Evolutionary conservation across 2,329 filamentous ascomycete genomes (phyloP).

Genomic region (Talaromyces sp.): DNA sequence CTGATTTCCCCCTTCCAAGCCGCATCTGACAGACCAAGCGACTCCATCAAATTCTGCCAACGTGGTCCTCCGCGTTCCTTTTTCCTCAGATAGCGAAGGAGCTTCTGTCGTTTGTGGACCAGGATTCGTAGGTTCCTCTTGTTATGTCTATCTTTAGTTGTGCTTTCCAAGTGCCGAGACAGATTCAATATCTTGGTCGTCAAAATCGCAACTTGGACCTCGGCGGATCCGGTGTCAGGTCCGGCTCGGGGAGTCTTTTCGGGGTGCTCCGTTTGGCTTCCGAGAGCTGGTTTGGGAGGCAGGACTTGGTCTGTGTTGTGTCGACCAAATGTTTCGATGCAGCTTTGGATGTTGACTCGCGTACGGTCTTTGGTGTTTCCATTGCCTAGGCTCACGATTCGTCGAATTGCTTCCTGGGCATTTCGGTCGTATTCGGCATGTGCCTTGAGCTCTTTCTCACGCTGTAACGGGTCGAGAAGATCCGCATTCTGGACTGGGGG

Average conservation of each 20-base stretch:
- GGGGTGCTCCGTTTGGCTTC: constrained; percentile 35
- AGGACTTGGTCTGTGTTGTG: constrained; percentile 77
- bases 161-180: constrained; percentile 62
- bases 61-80: constrained; percentile 88
- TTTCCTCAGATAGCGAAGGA: constrained; percentile 76
- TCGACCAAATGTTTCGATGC: constrained; percentile 80
- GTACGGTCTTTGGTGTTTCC: constrained; percentile 71
- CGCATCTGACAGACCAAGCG: constrained; percentile 76
- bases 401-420: constrained; percentile 67
- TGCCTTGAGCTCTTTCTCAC: constrained; percentile 29
- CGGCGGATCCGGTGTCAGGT: constrained; percentile 86
- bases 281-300: constrained; percentile 50
- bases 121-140: constrained; percentile 82
- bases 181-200: constrained; percentile 88
- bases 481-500: constrained; percentile 24
- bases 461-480: constrained; percentile 32
- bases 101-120: constrained; percentile 82
- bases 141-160: constrained; percentile 86
- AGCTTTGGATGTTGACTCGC: constrained; percentile 76
- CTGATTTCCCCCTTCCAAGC: constrained; percentile 89
- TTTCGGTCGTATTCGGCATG: constrained; percentile 57
- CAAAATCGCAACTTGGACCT: constrained; percentile 95
- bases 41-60: constrained; percentile 81
- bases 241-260: constrained; percentile 64
- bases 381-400: constrained; percentile 73